phyloP scores from a whole-genome alignment of 2,329 filamentous ascomycete species.

The Geosmithia putterillii region DNA sequence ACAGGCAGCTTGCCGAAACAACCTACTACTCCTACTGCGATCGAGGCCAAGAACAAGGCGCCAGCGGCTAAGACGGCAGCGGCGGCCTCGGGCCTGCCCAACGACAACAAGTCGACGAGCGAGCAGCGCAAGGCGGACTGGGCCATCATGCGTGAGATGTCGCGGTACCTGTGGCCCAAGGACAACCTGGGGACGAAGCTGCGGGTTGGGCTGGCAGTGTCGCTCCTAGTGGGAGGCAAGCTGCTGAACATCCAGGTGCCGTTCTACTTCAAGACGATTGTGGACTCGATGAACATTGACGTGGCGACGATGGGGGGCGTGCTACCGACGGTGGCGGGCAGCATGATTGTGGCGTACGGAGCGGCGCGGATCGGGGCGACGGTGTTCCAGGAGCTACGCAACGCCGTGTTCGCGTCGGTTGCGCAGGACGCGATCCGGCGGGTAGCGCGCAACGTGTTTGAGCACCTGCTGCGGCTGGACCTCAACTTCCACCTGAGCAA shows the following conservation, averaged over 20 bases:
- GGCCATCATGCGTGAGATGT: conserved; percentile 98
- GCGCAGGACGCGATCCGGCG: conserved; percentile 91
- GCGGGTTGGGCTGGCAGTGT: conserved; percentile 75
- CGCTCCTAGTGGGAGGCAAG: conserved; percentile 78
- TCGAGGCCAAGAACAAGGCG: not conserved
- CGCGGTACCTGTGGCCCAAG: conserved; percentile 91
- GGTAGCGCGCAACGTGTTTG: conserved; percentile 86
- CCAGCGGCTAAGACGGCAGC: conserved; percentile 3
- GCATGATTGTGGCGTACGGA: conserved; percentile 90
- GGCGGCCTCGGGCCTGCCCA: conserved; percentile 4
- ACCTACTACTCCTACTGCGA: too few relatives aligned
- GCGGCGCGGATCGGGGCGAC: conserved; percentile 79
- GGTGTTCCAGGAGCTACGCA: conserved; percentile 83
- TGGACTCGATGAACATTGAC: conserved; percentile 96
- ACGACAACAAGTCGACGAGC: conserved; percentile 47
- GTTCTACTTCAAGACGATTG: conserved; percentile 97
- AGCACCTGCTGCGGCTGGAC: conserved; percentile 78
- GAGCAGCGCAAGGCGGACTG: conserved; percentile 95
- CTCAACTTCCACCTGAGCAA: conserved; percentile 88
- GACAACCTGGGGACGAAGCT: conserved; percentile 61
- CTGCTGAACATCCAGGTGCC: conserved; percentile 94
- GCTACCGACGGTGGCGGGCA: conserved; percentile 76
- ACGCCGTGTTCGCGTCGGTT: conserved; percentile 93
- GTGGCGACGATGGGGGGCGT: conserved; percentile 78
- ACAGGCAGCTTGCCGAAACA: not conserved